phyloP scores from a whole-genome alignment of 306 rosid genomes.

The Lathyrus oleraceus region DNA sequence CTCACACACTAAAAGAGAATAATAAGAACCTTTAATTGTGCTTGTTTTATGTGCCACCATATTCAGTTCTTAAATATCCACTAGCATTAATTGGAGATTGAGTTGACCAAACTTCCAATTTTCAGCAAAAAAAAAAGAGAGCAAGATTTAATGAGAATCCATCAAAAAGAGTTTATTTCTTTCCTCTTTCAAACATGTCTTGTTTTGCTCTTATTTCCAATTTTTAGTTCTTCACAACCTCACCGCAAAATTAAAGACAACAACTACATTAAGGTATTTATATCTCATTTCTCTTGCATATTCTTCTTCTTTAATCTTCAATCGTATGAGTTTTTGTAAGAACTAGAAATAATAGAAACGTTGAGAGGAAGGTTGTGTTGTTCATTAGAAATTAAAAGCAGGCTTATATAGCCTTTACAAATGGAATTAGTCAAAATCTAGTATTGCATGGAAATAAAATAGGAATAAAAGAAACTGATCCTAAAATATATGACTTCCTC shows the following conservation, averaged over 20 bases:
- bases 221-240: slow-evolving; percentile 53
- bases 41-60: slow-evolving; percentile 6
- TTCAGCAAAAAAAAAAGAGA: slow-evolving; percentile 12
- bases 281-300: slow-evolving; percentile 15
- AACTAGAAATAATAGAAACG: too few relatives aligned
- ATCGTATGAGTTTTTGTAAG: background rate
- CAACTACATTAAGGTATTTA: slow-evolving; percentile 49
- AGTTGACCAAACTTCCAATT: background rate
- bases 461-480: too few relatives aligned
- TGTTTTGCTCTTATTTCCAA: slow-evolving; percentile 44
- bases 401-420: too few relatives aligned
- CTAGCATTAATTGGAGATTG: slow-evolving; percentile 29
- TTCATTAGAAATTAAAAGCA: too few relatives aligned
- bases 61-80: slow-evolving; percentile 13
- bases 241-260: slow-evolving; percentile 42
- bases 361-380: too few relatives aligned
- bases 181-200: slow-evolving; percentile 46
- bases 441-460: too few relatives aligned
- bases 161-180: slow-evolving; percentile 39
- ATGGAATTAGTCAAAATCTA: too few relatives aligned
- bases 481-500: too few relatives aligned
- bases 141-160: slow-evolving; percentile 41
- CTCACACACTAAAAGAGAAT: slow-evolving; percentile 3
- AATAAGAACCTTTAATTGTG: slow-evolving; percentile 8
- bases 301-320: background rate